Base-by-base conservation (phyloP, 202 grass and related monocot genomes). In the Schoenoplectus triqueter region DNA sequence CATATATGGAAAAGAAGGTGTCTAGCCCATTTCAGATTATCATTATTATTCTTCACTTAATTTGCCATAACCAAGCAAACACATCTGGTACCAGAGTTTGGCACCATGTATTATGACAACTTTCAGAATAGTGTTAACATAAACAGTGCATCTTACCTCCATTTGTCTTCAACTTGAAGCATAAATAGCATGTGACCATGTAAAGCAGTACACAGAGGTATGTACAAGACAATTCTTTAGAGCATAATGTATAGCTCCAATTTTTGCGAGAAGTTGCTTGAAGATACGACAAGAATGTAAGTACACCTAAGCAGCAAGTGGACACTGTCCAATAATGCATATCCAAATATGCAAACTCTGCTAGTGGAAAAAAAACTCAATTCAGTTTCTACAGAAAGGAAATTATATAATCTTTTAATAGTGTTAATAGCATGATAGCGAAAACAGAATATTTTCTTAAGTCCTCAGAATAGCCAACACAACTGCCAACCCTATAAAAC, bases 281-380 rank as follows among this genome's bases (percentile, higher is more conserved):
- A 88, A 89, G 86, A 85, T 89, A 91, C 78, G 88, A 60, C 60
- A 99, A 91, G 79, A 92, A 99, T 55, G 85, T 71, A 83, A 98
- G 73, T 86, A 95, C 87, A 68, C 88, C 71, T 62, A 90, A 87
- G 72, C 93, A 95, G 82, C 91, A 86, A 46, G 89, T 75, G 18
- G 93, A 95, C 46, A 78, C 87, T 6, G 84, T 92, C 93, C 93
- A 99, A 85, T 94, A 95, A 69, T 94, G 93, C 93, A 95, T 94
- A 57, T 90, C 86, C 11, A 92, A 87, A 84, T 93, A 91, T 46
- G 84, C 64, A 78, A 92, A 66, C 82, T 95, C 96, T 99, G 84
- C 50, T 48, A 71, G 89, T 42, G 55, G 47, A 90, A 86, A 66
- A 59, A 31, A 31, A 31, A 31, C 19, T 64, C 41, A 64, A 77